Base-by-base conservation (phyloP, 306 rosid species). In the Luffa acutangula region DNA sequence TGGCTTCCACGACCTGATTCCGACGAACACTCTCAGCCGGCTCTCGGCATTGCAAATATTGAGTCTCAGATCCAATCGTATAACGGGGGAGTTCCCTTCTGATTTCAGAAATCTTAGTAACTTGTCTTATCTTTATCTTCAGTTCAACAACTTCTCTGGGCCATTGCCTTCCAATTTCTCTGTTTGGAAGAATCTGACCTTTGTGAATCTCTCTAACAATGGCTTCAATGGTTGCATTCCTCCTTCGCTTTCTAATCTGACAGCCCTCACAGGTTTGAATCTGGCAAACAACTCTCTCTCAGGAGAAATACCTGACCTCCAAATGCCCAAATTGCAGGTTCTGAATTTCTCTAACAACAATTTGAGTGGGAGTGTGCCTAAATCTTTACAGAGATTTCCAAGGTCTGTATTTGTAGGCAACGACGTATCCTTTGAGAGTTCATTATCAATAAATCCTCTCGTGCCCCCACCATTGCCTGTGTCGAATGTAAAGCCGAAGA, bases 51-150 rank as follows among this genome's bases (percentile, higher is more conserved):
- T 93, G 48, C 90, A 92, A 80, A 82, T 75, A 7, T 81, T 93
- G 79, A 91, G 93, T 42, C 91, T 93, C 84, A 86, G 98, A 88
- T 93, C 98, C 80, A 93, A 93, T 76, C 81, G 81, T 42, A 85
- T 91, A 15, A 84, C 67, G 31, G 98, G 95, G 53, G 53, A 77
- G 39, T 87, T 93, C 76, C 98, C 98, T 57, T 86, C 87, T 25
- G 93, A 93, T 56, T 85, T 93, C 54, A 65, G 83, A 20, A 83
- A 85, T 34, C 91, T 93, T 39, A 87, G 79, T 21, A 89, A 93
- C 82, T 83, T 93, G 71, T 89, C 98, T 52, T 81, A 88, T 0
- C 88, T 93, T 21, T 90, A 87, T 72, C 92, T 93, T 79, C 98
- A 93, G 36, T 93, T 85, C 85, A 93, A 93, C 82, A 85, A 88